phyloP scores from a whole-genome alignment of 1,284 basidiomycete genomes.

The Irpex lacteus region DNA sequence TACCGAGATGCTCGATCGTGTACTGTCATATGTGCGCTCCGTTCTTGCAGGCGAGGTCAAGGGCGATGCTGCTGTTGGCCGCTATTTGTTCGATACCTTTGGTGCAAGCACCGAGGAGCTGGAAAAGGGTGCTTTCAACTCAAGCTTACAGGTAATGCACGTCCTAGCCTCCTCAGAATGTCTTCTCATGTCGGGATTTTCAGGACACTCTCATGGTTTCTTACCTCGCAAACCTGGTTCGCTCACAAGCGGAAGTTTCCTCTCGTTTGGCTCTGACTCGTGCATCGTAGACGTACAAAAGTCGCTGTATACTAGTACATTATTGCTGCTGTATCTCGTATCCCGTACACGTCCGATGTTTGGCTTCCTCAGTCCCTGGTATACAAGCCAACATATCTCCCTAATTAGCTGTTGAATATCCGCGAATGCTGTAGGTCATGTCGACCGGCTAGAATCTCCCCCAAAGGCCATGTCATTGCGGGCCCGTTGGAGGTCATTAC shows the following conservation, averaged over 20 bases:
- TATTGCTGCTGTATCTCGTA: conserved; percentile 14
- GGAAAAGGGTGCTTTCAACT: conserved; percentile 75
- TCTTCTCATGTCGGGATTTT: neutral
- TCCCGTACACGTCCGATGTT: conserved; percentile 5
- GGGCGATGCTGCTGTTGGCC: conserved; percentile 86
- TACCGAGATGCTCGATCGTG: conserved; percentile 80
- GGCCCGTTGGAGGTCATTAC: conserved; percentile 46
- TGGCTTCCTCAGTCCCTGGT: no score
- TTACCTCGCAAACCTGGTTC: conserved; percentile 92
- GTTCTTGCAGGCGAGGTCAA: conserved; percentile 79
- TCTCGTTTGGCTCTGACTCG: conserved; percentile 80
- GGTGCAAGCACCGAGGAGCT: conserved; percentile 63
- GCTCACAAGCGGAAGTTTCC: conserved; percentile 93
- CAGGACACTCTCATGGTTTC: conserved; percentile 94
- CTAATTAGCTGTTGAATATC: conserved; percentile 84
- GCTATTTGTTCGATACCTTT: conserved; percentile 91
- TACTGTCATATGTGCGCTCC: conserved; percentile 82
- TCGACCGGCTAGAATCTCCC: conserved; percentile 87
- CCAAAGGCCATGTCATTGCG: conserved; percentile 92
- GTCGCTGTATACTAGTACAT: conserved; percentile 17
- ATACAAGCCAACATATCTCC: no score
- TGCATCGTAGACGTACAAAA: conserved; percentile 22
- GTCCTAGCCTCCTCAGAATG: neutral
- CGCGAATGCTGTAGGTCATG: conserved; percentile 96
- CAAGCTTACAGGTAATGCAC: conserved; percentile 62